Base-by-base conservation (phyloP, 2,329 filamentous ascomycete species). In the Cercospora zeae-maydis region DNA sequence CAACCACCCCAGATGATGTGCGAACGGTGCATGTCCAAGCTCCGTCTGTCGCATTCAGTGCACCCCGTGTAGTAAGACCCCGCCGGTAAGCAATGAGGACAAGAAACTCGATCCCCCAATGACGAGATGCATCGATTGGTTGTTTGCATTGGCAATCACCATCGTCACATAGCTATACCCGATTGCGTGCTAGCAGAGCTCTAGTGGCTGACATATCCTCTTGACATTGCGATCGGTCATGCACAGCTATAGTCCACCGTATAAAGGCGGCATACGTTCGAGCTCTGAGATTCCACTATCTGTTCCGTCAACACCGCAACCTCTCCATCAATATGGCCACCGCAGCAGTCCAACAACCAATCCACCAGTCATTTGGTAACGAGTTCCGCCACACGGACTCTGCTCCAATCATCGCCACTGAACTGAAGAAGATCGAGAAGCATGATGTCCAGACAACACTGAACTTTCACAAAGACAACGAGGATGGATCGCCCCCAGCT, bases 401-500 rank as follows among this genome's bases (percentile, higher is more conserved):
- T 30, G 45, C 63, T 7, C 56, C 63, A 10, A 56, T 54, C 31
- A 58, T 52, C 34, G 54, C 55, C 16, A 51, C 54, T 1, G 19
- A 64, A 19, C 49, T 54, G 2, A 62, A 61, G 34, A 65, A 69
- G 53, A 3, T 45, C 14, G 61, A 62, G 56, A 66, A 68, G 55
- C 66, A 69, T 49, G 57, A 68, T 33, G 69, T 70, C 5, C 51
- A 62, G 13, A 70, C 68, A 0, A 58, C 47, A 24, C 24, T 71
- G 21, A 67, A 69, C 57, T 71, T 70, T 56, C 66, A 67, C 39
- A 67, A 71, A 21, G 61, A 64, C 30, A 66, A 64, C 10, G 69
- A 64, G n/a, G 69, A 71, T 63, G 69, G 68, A 10, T 66, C 66
- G 27, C 56, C 67, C 2, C 69, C 68, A n/a, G 24, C 30, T 16